Evolutionary conservation across 1,284 basidiomycete genomes (phyloP).

Genomic region (Vanrija sp.): DNA sequence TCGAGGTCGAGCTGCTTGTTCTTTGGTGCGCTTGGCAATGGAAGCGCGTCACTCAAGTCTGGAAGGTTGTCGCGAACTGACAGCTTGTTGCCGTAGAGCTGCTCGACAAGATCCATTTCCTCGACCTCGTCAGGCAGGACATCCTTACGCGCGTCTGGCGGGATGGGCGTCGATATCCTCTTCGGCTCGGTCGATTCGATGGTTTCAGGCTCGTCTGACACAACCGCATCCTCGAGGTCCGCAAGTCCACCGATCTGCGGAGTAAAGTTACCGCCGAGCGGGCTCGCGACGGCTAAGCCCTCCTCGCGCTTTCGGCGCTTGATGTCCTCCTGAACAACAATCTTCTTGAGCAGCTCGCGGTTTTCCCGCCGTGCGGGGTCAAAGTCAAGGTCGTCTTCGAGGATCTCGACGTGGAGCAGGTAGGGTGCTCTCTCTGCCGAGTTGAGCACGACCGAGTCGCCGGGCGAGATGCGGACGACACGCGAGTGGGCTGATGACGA

Average conservation of each 20-base stretch:
- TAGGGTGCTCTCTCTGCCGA: constrained; percentile 96
- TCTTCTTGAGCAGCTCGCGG: constrained; percentile 76
- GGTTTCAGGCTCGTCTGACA: not conserved
- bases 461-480: constrained; percentile 94
- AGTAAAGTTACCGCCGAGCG: too few species aligned
- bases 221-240: too few species aligned
- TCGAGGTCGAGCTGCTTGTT: constrained; percentile 82
- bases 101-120: constrained; percentile 91
- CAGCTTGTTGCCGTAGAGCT: constrained; percentile 75
- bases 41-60: constrained; percentile 73
- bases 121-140: constrained; percentile 58
- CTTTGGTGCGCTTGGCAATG: constrained; percentile 73
- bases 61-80: constrained; percentile 65
- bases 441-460: constrained; percentile 96
- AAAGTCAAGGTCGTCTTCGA: constrained; percentile 89
- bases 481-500: constrained; percentile 68
- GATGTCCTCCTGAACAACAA: constrained; percentile 66
- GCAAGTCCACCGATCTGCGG: too few species aligned
- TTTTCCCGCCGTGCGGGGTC: constrained; percentile 81
- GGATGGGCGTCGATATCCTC: not conserved
- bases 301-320: constrained; percentile 42
- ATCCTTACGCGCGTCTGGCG: constrained; percentile 10
- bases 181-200: not conserved
- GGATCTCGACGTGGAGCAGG: constrained; percentile 86
- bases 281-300: constrained; percentile 9